Percentiles rank a stretch among this genome's conserved stretches.
Conservation (phyloP, 495 filamentous ascomycete species). For the Diplogelasinospora grovesii region DNA sequence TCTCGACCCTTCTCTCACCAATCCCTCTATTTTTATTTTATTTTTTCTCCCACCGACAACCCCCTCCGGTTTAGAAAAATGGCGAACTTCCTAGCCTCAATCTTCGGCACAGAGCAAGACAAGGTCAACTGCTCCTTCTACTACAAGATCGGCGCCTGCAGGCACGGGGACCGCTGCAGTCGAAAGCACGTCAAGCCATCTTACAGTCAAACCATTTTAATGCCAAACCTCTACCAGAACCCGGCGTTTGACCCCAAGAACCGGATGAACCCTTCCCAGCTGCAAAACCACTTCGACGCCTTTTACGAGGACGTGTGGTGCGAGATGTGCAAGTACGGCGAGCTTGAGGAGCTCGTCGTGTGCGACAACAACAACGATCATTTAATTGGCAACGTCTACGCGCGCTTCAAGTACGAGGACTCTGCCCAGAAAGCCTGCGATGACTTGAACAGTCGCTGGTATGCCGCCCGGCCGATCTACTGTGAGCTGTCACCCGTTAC, state of each 20-base stretch:
- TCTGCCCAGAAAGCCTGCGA: constrained; percentile 90
- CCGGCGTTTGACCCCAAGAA: constrained; percentile 94
- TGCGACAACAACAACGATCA: constrained; percentile 98
- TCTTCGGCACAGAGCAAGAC: constrained; percentile 99
- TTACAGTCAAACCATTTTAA: constrained; percentile 93
- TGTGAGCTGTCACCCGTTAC: constrained; percentile 96
- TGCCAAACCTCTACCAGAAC: constrained; percentile 99
- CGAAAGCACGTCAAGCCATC: constrained; percentile 99
- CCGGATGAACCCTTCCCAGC: constrained; percentile 89
- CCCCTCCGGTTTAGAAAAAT: too few relatives aligned
- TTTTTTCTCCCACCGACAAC: too few relatives aligned
- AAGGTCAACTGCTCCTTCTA: constrained; percentile 56
- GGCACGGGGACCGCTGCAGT: constrained; percentile 95
- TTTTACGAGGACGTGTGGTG: constrained; percentile 99
- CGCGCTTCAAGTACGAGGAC: constrained; percentile 99
- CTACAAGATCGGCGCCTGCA: constrained; percentile 81
- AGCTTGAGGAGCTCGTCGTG: constrained; percentile 82
- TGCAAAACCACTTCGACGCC: constrained; percentile 98
- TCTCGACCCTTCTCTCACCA: too few relatives aligned
- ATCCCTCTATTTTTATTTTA: too few relatives aligned
- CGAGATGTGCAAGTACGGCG: constrained; percentile 94
- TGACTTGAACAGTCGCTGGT: constrained; percentile 89
- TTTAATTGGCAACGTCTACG: constrained; percentile 98
- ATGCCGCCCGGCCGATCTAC: constrained; percentile 94
- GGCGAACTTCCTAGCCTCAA: constrained; percentile 98